Percentiles rank a stretch among this genome's conserved stretches.
phyloP scores from a whole-genome alignment of 2,329 filamentous ascomycete species.

The Fusarium liriodendri region DNA sequence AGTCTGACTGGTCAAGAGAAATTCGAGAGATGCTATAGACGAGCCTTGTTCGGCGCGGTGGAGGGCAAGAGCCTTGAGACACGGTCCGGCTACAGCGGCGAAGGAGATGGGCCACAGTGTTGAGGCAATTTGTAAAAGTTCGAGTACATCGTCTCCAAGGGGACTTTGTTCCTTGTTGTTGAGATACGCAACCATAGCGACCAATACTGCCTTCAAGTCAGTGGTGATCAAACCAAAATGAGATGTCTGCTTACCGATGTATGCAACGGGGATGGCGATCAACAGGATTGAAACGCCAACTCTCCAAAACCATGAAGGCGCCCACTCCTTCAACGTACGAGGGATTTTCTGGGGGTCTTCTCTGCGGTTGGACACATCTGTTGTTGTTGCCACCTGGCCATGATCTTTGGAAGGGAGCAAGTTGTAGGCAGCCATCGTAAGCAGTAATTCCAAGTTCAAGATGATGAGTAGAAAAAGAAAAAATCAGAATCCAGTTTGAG shows the following conservation, averaged over 20 bases:
- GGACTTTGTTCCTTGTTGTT: not conserved
- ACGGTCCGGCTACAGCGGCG: not conserved
- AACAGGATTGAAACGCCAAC: not conserved
- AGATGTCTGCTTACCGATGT: not conserved
- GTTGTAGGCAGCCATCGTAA: not conserved
- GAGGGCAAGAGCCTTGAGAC: constrained; percentile 1
- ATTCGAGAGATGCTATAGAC: not conserved
- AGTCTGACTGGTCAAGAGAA: not conserved
- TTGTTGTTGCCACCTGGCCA: not conserved
- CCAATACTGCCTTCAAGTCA: not conserved
- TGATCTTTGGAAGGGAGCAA: not conserved
- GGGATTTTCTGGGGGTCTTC: not conserved
- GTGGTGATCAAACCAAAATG: not conserved
- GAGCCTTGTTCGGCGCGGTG: not conserved
- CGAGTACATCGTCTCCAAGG: not conserved
- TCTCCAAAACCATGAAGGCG: constrained; percentile 2
- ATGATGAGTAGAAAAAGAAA: not conserved
- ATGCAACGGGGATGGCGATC: not conserved
- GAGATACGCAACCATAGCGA: not conserved
- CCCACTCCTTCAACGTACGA: not conserved
- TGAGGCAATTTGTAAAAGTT: not conserved
- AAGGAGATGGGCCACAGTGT: constrained; percentile 23
- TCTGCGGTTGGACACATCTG: not conserved
- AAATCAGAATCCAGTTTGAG: not conserved
- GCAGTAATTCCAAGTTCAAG: not conserved